These are phyloP conservation scores for Stellera chamaejasme DNA, from an alignment of 345 rosid species.

Conservation along the genomic window DNA sequence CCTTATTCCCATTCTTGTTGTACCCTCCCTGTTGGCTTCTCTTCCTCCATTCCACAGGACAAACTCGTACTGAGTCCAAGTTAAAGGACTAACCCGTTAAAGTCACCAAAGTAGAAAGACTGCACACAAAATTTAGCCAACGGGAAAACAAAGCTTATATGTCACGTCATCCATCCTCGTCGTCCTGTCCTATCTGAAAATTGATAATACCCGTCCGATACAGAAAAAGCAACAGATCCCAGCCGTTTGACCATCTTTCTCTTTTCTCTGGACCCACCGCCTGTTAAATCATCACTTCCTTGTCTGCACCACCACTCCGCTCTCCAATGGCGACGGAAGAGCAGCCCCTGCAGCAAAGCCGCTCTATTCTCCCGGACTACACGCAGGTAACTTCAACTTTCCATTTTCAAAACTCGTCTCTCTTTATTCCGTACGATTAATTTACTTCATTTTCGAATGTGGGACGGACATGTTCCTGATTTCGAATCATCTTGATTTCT, in stretches of 20 bases:
- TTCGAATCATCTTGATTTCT: not conserved
- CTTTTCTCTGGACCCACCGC: not conserved
- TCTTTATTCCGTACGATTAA: not conserved
- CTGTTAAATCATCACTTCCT: not conserved
- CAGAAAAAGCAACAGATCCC: not conserved
- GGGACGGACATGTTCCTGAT: not conserved
- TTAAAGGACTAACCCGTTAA: too few relatives aligned
- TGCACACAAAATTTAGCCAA: slow-evolving; percentile 6
- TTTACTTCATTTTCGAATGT: not conserved
- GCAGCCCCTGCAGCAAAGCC: not conserved
- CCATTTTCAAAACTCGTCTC: not conserved
- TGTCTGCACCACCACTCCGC: slow-evolving; percentile 8
- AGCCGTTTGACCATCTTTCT: slow-evolving; percentile 18
- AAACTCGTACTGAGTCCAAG: too few relatives aligned
- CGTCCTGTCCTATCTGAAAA: slow-evolving; percentile 21
- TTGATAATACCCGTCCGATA: slow-evolving; percentile 15
- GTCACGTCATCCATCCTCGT: slow-evolving; percentile 14
- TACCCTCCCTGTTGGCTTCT: too few relatives aligned
- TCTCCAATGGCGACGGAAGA: not conserved
- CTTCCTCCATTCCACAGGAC: too few relatives aligned
- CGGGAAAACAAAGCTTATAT: not conserved
- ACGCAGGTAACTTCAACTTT: slow-evolving; percentile 21
- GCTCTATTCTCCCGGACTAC: slow-evolving; percentile 23
- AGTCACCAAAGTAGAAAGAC: not conserved
- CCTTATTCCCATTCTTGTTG: too few relatives aligned